Conservation (phyloP, 306 rosid species). For the Quercus mongolica region DNA sequence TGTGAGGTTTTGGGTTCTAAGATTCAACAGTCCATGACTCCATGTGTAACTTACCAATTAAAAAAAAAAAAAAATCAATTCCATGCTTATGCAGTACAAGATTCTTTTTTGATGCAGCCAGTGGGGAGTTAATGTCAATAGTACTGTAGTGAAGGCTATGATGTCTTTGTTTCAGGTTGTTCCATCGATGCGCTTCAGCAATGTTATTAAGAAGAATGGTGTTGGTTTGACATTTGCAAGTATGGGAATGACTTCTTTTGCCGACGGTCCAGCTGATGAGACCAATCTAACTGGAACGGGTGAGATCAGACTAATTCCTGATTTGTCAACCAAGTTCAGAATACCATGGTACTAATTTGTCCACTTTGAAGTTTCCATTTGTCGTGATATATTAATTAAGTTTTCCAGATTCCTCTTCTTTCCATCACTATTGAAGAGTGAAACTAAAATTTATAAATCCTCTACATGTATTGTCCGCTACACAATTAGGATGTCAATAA, state of each 20-base stretch:
- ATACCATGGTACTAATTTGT: slow-evolving; percentile 70
- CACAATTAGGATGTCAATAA: not conserved
- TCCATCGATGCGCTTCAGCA: slow-evolving; percentile 66
- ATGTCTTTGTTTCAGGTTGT: slow-evolving; percentile 57
- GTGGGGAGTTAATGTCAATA: too few relatives aligned
- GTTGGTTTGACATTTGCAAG: slow-evolving; percentile 59
- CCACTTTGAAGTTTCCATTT: slow-evolving; percentile 5
- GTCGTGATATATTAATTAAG: not conserved
- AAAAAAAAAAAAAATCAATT: too few relatives aligned
- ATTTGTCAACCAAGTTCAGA: slow-evolving; percentile 62
- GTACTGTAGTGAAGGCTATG: too few relatives aligned
- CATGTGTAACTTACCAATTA: too few relatives aligned
- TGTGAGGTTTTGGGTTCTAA: too few relatives aligned
- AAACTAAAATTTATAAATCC: not conserved
- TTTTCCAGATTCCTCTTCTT: not conserved
- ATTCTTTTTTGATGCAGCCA: too few relatives aligned
- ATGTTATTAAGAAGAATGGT: slow-evolving; percentile 50
- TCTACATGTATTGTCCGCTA: not conserved
- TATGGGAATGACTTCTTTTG: slow-evolving; percentile 69
- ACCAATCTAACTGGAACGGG: slow-evolving; percentile 69
- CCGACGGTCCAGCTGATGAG: slow-evolving; percentile 68
- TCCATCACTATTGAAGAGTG: not conserved
- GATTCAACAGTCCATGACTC: too few relatives aligned
- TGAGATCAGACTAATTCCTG: slow-evolving; percentile 83
- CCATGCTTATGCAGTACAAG: too few relatives aligned